phyloP scores from a whole-genome alignment of 371 early-diverging fungal species.

The Actinomortierella ambigua region DNA sequence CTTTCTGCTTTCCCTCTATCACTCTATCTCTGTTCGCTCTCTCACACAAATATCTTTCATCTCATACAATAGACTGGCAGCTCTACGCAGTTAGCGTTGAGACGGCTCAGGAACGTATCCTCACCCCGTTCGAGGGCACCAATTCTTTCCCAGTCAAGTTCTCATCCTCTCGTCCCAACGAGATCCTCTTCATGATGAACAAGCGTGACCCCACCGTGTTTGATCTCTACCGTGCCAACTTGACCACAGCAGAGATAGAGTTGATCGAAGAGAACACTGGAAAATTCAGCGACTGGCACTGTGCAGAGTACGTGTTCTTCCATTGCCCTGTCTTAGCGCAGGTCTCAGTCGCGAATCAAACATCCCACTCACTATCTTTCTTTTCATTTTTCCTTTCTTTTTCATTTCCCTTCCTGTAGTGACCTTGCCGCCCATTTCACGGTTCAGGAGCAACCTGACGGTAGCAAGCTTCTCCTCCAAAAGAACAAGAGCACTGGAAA shows the following conservation, averaged over 20 bases:
- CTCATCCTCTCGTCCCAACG: slow-evolving; percentile 3
- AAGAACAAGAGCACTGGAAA: slow-evolving; percentile 10
- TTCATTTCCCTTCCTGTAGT: not conserved
- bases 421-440: slow-evolving; percentile 3
- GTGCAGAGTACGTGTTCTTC: slow-evolving; percentile 5
- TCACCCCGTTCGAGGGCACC: slow-evolving; percentile 12
- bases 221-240: slow-evolving; percentile 11
- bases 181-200: slow-evolving; percentile 15
- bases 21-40: not conserved
- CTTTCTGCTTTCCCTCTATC: not conserved
- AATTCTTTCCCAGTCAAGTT: slow-evolving; percentile 1
- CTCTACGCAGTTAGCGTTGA: slow-evolving; percentile 7
- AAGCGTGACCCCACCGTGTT: slow-evolving; percentile 13
- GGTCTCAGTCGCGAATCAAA: too few species aligned
- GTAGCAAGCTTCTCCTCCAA: slow-evolving; percentile 3
- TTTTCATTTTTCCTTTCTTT: too few species aligned
- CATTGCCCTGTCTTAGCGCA: too few species aligned
- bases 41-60: too few species aligned
- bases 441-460: not conserved
- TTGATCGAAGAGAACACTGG: slow-evolving; percentile 7
- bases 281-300: not conserved
- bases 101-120: slow-evolving; percentile 1
- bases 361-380: too few species aligned
- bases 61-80: slow-evolving; percentile 5
- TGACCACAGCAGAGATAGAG: slow-evolving; percentile 7